phyloP scores from a whole-genome alignment of 805 yeast genomes.

The Candida chauliodis region DNA sequence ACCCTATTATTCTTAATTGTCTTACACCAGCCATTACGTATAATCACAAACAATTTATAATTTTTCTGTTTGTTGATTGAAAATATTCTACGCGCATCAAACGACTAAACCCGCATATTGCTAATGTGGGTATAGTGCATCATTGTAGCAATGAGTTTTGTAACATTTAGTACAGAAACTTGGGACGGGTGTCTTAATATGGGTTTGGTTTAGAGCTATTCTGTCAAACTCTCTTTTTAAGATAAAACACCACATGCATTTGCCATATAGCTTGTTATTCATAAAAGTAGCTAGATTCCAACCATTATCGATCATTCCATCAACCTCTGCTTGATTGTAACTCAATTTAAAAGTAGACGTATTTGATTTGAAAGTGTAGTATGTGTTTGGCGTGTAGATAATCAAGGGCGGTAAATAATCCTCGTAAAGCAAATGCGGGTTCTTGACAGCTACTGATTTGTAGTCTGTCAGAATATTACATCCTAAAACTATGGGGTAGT shows the following conservation, averaged over 20 bases:
- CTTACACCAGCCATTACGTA: constrained; percentile 11
- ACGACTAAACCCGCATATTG: not conserved
- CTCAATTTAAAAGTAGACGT: constrained; percentile 57
- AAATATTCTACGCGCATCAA: not conserved
- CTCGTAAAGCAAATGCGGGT: constrained; percentile 2
- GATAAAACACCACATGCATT: constrained; percentile 57
- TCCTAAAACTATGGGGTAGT: constrained; percentile 39
- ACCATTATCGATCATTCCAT: constrained; percentile 49
- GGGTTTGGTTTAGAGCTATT: not conserved
- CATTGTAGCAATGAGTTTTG: constrained; percentile 11
- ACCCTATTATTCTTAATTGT: constrained; percentile 9
- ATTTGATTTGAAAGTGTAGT: constrained; percentile 44
- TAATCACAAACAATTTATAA: not conserved
- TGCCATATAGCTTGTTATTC: constrained; percentile 40
- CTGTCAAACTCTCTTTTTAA: constrained; percentile 51
- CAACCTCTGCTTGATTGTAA: constrained; percentile 43
- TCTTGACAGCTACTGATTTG: not conserved
- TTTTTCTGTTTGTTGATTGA: not conserved
- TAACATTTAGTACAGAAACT: constrained; percentile 13
- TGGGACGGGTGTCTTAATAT: constrained; percentile 6
- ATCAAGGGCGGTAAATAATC: constrained; percentile 49
- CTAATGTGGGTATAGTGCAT: no score
- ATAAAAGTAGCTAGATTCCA: constrained; percentile 45
- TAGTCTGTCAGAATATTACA: constrained; percentile 36
- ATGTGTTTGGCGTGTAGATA: constrained; percentile 47